phyloP scores from a whole-genome alignment of 768 basidiomycete genomes.

The Phlebiopsis flavidoalba region DNA sequence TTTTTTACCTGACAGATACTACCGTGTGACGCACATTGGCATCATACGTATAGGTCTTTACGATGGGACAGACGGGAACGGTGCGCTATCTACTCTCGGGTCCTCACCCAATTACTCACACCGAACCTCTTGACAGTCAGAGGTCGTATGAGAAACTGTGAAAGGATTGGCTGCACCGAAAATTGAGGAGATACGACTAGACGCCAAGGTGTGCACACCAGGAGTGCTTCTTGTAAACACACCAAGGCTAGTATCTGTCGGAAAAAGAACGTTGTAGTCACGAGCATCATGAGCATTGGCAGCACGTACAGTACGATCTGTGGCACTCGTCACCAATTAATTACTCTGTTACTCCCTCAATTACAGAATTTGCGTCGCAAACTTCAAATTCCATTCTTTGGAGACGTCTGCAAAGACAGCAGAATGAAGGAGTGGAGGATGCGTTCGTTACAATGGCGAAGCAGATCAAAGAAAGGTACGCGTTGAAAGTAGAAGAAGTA shows the following conservation, averaged over 20 bases:
- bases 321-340: too few species aligned
- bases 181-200: constrained; percentile 95
- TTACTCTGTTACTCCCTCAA: not conserved
- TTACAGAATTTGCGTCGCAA: constrained; percentile 86
- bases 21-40: constrained; percentile 97
- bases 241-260: too few species aligned
- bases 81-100: too few species aligned
- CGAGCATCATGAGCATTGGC: too few species aligned
- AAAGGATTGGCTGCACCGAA: constrained; percentile 94
- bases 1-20: too few species aligned
- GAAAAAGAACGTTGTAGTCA: constrained; percentile 95
- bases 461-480: constrained; percentile 86
- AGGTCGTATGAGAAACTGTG: constrained; percentile 91
- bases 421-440: constrained; percentile 96
- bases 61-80: constrained; percentile 94
- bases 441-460: constrained; percentile 98
- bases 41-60: constrained; percentile 99
- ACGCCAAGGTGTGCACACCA: constrained; percentile 99
- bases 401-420: constrained; percentile 83
- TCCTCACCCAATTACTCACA: too few species aligned
- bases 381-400: constrained; percentile 91
- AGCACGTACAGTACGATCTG: too few species aligned
- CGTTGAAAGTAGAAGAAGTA: not conserved
- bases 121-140: constrained; percentile 40
- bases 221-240: constrained; percentile 97